Percentiles rank a stretch among this genome's conserved stretches.
Conservation (phyloP, 257 asterid species). For the Echium plantagineum region DNA sequence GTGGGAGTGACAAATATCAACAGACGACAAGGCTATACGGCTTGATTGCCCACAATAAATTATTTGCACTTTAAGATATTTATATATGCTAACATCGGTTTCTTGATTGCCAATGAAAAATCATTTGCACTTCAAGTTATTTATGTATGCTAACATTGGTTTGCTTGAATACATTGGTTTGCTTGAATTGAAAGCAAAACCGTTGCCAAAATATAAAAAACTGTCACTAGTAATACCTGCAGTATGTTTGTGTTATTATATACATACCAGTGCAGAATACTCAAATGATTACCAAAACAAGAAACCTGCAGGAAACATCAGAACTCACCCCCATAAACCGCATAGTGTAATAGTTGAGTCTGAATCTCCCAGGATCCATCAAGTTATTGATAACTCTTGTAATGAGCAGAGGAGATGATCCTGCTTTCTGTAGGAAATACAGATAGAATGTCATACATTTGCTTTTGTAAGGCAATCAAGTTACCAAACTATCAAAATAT, state of each 20-base stretch:
- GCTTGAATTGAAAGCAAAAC: no score
- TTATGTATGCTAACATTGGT: no score
- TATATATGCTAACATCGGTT: no score
- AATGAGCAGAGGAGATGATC: conserved; percentile 31
- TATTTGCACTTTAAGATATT: no score
- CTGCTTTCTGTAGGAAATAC: conserved; percentile 30
- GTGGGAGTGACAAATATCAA: not conserved
- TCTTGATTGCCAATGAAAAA: not conserved
- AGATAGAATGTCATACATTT: not conserved
- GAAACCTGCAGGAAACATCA: not conserved
- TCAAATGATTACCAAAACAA: not conserved
- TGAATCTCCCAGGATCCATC: conserved; percentile 41
- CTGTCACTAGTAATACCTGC: no score
- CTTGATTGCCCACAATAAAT: not conserved
- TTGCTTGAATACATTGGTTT: no score
- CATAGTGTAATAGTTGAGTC: conserved; percentile 38
- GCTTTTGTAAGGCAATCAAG: not conserved
- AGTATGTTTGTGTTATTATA: not conserved
- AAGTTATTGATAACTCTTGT: conserved; percentile 21
- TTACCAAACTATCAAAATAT: no score
- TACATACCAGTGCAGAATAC: not conserved
- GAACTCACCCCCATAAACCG: conserved; percentile 53
- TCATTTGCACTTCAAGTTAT: no score
- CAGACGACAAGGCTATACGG: not conserved
- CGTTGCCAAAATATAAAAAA: no score